Base-by-base conservation (phyloP, 2,329 filamentous ascomycete genomes). In the Epichloe scottii region DNA sequence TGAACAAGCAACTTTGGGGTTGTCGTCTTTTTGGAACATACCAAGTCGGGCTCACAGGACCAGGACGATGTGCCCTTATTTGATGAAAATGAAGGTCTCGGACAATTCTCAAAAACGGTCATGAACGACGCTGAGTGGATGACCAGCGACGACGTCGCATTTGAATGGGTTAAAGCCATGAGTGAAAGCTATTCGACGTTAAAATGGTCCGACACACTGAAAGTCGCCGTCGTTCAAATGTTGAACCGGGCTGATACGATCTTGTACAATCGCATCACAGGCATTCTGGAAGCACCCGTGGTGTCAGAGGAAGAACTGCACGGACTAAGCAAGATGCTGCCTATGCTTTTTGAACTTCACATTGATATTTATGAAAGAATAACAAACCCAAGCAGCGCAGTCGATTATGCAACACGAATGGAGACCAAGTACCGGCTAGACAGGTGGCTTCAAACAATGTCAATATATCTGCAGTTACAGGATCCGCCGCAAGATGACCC, bases 11-110 rank as follows among this genome's bases (percentile, higher is more conserved):
- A 71, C 72, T 11, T 65, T 78, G 33, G 77, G 77, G 8, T 68
- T 82, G 15, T 79, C 76, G 1, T 79, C 78, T 84, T 84, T 56
- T 69, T 84, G 4, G 81, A 84, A 56, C 78, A 84, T 57, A 75
- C 79, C 1, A 82, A 82, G 56, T 68, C 75, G 0, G 72, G 73
- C 3, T 71, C 76, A 0, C 73, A 78, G 57, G 73, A 76, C 47
- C 66, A 71, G 21, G 65, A 66, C 1, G 70, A 69, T n/a, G 70
- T 68, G 3, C 67, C 72, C 0, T 57, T 62, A 0, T 80, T 82
- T 54, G 70, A 79, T 19, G 77, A 81, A 50, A 66, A 68, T 1
- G 71, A 70, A 41, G 77, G 78, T 0, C 62, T 85, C 4, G 65
- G 66, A 30, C 57, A 65, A 0, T 85, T 85, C 58, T 72, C 76